Evolutionary conservation across 768 basidiomycete genomes (phyloP), one percentile per base, ranked within the genome.

Genomic region (Hericium erinaceus): DNA sequence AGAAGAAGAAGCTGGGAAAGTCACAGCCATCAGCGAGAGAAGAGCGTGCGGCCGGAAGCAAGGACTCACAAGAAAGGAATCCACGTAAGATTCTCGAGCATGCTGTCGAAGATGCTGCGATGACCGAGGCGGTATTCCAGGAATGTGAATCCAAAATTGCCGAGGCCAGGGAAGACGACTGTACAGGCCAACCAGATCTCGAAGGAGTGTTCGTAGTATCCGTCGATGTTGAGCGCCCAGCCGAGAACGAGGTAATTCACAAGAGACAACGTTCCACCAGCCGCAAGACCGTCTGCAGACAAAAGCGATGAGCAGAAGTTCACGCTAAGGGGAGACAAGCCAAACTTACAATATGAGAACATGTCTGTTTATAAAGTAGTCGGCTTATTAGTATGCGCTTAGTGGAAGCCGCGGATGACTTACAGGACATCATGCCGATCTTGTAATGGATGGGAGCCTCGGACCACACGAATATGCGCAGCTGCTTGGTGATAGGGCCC

Each of bases 401-500:
- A 20, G n/a, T 33, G 2, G 13, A 18, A 38, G 48, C 18, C 2
- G 11, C 1, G 39, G 18, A 26, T 20, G 28, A 58, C 81, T 81
- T 79, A 73, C 84, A 88, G 1, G 84, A 78, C 77, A 84, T 75
- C 87, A 88, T 88, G 61, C 75, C 81, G 66, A 91, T 74, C 73
- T 92, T 91, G 78, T 92, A 91, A 66, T 92, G 89, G 0, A 89
- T 77, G 6, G 89, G 89, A 1, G 87, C 87, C 40, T 64, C 68
- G 0, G 84, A 87, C 89, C 89, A 91, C 39, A 89, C 63, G 73
- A 92, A 92, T 38, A 71, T 76, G 51, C 84, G 83, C 9, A 92
- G 77, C 66, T 91, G 88, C 65, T 85, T 84, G 53, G 82, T 94
- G 71, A 95, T 85, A 0, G 92, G 92, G 5, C 92, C 92, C 60